These are phyloP conservation scores for Saprolegnia parasitica DNA, from an alignment of 352 stramenopile genomes.

Conservation along the genomic window DNA sequence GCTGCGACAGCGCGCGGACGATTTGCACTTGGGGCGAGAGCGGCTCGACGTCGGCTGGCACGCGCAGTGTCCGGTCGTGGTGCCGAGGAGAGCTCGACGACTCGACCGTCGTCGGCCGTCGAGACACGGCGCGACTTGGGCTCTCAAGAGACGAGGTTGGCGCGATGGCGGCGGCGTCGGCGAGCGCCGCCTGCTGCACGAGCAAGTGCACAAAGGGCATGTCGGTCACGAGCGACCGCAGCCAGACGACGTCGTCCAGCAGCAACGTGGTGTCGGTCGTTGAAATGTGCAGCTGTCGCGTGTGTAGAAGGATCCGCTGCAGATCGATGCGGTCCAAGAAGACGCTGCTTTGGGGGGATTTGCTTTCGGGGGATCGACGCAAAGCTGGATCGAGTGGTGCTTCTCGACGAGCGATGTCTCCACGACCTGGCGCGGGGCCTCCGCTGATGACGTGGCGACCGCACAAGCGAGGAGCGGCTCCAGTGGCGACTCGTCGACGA, in stretches of 20 bases:
- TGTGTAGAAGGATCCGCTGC: slow-evolving; percentile 22
- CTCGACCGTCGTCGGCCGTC: slow-evolving; percentile 19
- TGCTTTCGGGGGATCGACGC: background rate
- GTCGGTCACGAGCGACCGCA: background rate
- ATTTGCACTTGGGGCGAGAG: slow-evolving; percentile 33
- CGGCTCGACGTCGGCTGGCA: slow-evolving; percentile 27
- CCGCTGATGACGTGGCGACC: background rate
- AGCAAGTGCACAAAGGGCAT: slow-evolving; percentile 26
- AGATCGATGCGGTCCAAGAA: background rate
- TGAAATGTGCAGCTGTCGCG: slow-evolving; percentile 17
- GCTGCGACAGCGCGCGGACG: slow-evolving; percentile 40
- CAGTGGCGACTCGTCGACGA: slow-evolving; percentile 5
- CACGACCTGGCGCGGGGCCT: background rate
- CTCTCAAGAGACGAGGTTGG: background rate
- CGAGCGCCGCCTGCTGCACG: background rate
- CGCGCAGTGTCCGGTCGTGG: slow-evolving; percentile 23
- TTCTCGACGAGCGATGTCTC: background rate
- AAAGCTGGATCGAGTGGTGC: background rate
- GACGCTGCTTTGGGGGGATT: no score
- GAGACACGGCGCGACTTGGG: background rate
- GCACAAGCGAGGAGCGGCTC: background rate
- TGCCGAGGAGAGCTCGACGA: background rate
- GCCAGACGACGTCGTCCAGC: background rate
- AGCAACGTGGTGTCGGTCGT: background rate
- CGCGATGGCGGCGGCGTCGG: background rate